phyloP scores from a whole-genome alignment of 2,329 filamentous ascomycete genomes.

The Claviceps quebecensis region DNA sequence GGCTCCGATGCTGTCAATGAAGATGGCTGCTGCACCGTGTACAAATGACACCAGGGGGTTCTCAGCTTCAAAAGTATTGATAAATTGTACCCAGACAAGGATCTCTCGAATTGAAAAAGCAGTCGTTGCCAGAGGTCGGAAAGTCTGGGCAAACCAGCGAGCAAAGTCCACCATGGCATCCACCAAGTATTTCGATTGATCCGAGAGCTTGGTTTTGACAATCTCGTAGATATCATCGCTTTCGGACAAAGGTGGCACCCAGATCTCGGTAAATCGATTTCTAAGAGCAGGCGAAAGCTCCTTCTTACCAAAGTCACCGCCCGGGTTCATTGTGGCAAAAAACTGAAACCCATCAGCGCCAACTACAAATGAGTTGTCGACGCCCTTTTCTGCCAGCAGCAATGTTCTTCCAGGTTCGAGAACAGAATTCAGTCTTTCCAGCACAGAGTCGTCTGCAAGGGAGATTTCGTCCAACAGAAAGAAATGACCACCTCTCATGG shows the following conservation, averaged over 20 bases:
- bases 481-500: slow-evolving; percentile 79
- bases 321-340: slow-evolving; percentile 97
- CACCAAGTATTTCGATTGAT: slow-evolving; percentile 42
- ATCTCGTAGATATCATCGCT: slow-evolving; percentile 80
- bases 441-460: slow-evolving; percentile 88
- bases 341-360: slow-evolving; percentile 80
- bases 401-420: slow-evolving; percentile 79
- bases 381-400: slow-evolving; percentile 85
- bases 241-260: slow-evolving; percentile 82
- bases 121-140: slow-evolving; percentile 59
- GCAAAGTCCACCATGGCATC: slow-evolving; percentile 71
- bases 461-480: slow-evolving; percentile 98
- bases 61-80: slow-evolving; percentile 50
- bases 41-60: slow-evolving; percentile 38
- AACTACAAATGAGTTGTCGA: slow-evolving; percentile 64
- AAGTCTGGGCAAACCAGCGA: slow-evolving; percentile 78
- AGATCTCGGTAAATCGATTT: slow-evolving; percentile 97
- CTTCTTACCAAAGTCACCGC: slow-evolving; percentile 95
- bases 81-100: slow-evolving; percentile 83
- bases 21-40: slow-evolving; percentile 89
- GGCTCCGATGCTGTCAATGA: slow-evolving; percentile 86
- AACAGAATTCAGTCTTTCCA: slow-evolving; percentile 92
- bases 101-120: slow-evolving; percentile 85
- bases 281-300: slow-evolving; percentile 88
- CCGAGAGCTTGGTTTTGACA: slow-evolving; percentile 57